These are phyloP conservation scores for Myriangium duriaei DNA, from an alignment of 2,329 filamentous ascomycete genomes.

Conservation along the genomic window DNA sequence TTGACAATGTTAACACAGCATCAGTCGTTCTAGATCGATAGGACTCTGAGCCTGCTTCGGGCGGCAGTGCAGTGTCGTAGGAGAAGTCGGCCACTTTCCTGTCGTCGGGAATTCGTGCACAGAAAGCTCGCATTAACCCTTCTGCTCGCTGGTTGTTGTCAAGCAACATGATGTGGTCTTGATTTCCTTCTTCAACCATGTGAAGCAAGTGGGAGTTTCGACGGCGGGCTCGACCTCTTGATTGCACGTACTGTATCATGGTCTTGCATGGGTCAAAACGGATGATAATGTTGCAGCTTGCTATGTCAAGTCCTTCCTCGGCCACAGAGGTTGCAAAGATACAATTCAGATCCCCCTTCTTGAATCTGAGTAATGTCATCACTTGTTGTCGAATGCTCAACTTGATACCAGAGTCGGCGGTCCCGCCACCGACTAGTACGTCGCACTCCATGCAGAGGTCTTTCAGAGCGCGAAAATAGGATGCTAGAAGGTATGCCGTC, in stretches of 20 bases:
- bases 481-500: slow-evolving; percentile 60
- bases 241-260: slow-evolving; percentile 91
- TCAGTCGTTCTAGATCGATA: slow-evolving; percentile 55
- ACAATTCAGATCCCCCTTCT: slow-evolving; percentile 46
- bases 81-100: slow-evolving; percentile 52
- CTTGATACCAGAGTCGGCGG: slow-evolving; percentile 30
- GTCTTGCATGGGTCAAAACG: slow-evolving; percentile 81
- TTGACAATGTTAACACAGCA: slow-evolving; percentile 66
- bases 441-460: slow-evolving; percentile 48
- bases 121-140: slow-evolving; percentile 59
- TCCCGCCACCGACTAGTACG: slow-evolving; percentile 50
- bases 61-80: slow-evolving; percentile 42
- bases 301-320: slow-evolving; percentile 55
- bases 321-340: slow-evolving; percentile 53
- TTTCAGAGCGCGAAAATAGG: slow-evolving; percentile 49
- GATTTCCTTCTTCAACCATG: slow-evolving; percentile 66
- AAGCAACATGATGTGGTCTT: slow-evolving; percentile 44
- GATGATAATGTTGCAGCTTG: slow-evolving; percentile 53
- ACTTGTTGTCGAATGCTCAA: slow-evolving; percentile 63
- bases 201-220: slow-evolving; percentile 66
- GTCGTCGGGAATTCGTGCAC: slow-evolving; percentile 59
- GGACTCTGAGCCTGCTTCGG: slow-evolving; percentile 37
- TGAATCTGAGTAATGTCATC: slow-evolving; percentile 53
- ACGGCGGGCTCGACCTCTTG: slow-evolving; percentile 73
- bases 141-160: slow-evolving; percentile 48